Evolutionary conservation across 129 eudicot species (phyloP), one percentile per base, ranked within the genome.

Genomic region (Cynara cardunculus): DNA sequence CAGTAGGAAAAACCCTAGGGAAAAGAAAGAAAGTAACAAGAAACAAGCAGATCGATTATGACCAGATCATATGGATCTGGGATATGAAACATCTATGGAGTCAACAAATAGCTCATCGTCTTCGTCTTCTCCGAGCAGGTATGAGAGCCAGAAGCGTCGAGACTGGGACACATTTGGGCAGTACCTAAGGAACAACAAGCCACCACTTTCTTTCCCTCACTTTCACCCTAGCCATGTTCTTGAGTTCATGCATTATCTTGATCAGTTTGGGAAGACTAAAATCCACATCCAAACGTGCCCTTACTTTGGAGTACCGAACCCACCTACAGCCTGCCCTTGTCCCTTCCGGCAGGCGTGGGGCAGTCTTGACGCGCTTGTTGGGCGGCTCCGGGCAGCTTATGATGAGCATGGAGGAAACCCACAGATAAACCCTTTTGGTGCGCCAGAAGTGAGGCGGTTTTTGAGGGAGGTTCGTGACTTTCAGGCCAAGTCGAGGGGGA

Each of bases 101-200:
- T 62, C 74, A 27, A 13, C 86, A 77, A 83, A 71, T 18, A 77
- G 4, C 37, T 56, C 77, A 1, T 71, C 80, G 4, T 76, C 80
- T n/a, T 81, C 86, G 7, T 81, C 86, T 4, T 77, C 86, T 34
- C 86, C 86, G 13, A 83, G 85, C 73, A 39, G 88, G 11, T 85
- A 85, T 34, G 88, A 85, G 73, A 77, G 85, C 64, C 88, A 85
- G 61, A 85, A 85, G 62, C 88, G 85, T 22, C 80, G 88, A 34
- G 88, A 85, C 10, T 85, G 88, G 88, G 82, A 85, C 70, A 85
- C 86, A 69, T 85, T 85, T 71, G 85, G 85, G 26, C 88, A 81
- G 70, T 85, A 77, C 32, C n/a, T 85, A 77, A 77, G 80, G 14
- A 81, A 81, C 82, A 82, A 77, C 83, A 73, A 82, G 16, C 88